A percentile compares a stretch with the other conserved stretches of the same genome.
Evolutionary conservation across 257 asterid genomes (phyloP).

Genomic region (Leonotis leonurus): DNA sequence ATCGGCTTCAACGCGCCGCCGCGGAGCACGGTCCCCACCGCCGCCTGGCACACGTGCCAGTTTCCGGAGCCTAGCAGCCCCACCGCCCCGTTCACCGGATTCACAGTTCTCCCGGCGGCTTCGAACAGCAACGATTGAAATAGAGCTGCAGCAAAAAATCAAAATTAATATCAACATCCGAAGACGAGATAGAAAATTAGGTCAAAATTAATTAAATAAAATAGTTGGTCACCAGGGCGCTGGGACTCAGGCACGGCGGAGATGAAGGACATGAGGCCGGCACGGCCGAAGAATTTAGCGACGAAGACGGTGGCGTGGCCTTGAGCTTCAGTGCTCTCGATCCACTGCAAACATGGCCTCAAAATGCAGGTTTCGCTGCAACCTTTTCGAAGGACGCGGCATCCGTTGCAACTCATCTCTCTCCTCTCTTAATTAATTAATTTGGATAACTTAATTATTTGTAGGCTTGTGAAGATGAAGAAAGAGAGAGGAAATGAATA

Average conservation of each 20-base stretch:
- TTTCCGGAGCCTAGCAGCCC: slow-evolving; percentile 45
- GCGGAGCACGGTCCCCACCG: slow-evolving; percentile 46
- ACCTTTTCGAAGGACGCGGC: slow-evolving; percentile 58
- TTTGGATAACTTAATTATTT: too few species aligned
- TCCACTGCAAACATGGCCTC: slow-evolving; percentile 45
- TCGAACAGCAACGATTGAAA: slow-evolving; percentile 50
- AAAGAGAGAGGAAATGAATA: too few species aligned
- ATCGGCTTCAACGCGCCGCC: slow-evolving; percentile 48
- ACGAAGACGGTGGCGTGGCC: slow-evolving; percentile 56
- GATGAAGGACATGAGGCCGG: slow-evolving; percentile 56
- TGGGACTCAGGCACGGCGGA: slow-evolving; percentile 42
- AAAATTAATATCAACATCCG: too few species aligned
- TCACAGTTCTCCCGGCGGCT: slow-evolving; percentile 56
- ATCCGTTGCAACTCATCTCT: slow-evolving; percentile 60
- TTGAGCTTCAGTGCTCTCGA: slow-evolving; percentile 37
- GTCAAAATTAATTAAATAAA: too few species aligned
- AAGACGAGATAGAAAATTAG: too few species aligned
- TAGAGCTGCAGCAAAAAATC: slow-evolving; percentile 32
- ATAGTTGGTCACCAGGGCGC: slow-evolving; percentile 29
- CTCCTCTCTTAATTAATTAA: too few species aligned
- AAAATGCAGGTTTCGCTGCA: slow-evolving; percentile 43
- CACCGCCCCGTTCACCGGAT: slow-evolving; percentile 50
- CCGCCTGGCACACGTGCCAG: slow-evolving; percentile 59
- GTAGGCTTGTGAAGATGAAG: too few species aligned
- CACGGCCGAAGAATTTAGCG: slow-evolving; percentile 66